Base-by-base conservation (phyloP, 108 stramenopile species). In the Heterococcus sp. region DNA sequence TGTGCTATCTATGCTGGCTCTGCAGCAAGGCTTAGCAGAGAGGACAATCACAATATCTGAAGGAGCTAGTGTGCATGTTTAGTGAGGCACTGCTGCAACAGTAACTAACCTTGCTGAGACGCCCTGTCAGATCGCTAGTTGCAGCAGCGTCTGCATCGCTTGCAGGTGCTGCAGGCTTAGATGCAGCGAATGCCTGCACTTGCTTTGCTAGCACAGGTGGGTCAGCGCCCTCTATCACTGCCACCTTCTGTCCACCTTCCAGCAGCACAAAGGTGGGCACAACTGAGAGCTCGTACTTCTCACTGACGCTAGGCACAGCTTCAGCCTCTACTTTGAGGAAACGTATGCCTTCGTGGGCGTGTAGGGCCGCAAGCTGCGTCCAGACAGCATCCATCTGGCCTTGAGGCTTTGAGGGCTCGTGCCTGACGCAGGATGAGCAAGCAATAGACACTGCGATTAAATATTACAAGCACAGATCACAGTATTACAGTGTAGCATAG, bases 251-350 rank as follows among this genome's bases (percentile, higher is more conserved):
- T 28, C 35, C 75, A 71, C 72, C 82, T 69, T 92, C 82, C 11
- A 93, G 35, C 35, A 95, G 87, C 28, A 97, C 68, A 34, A 97
- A 90, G 1, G 94, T 93, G 1, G 98, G 98, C 32, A 99, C 95
- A 37, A 88, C 72, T 0, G 90, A 84, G 21, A 98, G 92, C 35
- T 87, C 80, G 72, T 90, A 90, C 73, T 85, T 38, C 27, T 74
- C 86, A 29, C 85, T 87, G 38, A 87, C 35, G 21, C 85, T 90
- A 26, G 88, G 85, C 11, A 63, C 82, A 5, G 71, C 86, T 70
- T 90, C 91, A 32, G 91, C 92, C 75, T 99, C 97, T 0, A 94
- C 95, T 72, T 39, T 35, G 67, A 36, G 1, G 28, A 76, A 76
- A 3, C 28, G 37, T 2, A 76, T 26, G 34, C 32, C 3, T 35